Evolutionary conservation across 768 basidiomycete species (phyloP), one percentile per base, ranked within the genome.

Genomic region (Trametes punicea): DNA sequence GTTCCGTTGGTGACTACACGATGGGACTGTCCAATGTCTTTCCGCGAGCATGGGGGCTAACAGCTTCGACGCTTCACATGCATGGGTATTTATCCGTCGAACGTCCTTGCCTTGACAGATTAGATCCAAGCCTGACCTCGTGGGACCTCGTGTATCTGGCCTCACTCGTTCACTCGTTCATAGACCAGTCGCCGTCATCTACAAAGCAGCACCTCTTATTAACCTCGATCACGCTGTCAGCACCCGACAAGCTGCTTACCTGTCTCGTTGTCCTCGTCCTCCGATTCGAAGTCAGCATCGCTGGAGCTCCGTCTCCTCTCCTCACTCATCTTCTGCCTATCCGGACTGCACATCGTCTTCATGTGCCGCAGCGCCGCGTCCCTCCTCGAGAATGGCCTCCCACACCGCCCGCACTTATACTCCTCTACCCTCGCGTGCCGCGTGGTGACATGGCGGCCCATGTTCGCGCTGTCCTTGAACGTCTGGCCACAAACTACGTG

Each of bases 381-480:
- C 27, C 58, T 20, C 33, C 58, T 25, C 26, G 58, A 25, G 42
- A 59, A 59, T 36, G 52, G 51, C 26, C 58, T 38, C 5, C 34
- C 34, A 42, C 58, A 59, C 21, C 52, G 31, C 16, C 54, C 54
- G 36, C 58, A 59, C 46, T 59, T 39, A 42, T 55, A 59, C 42
- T 46, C 48, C 48, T 59, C 58, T 46, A 40, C 47, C 34, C 29
- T 36, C 41, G 46, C 39, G 38, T 59, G 58, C 47, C 40, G 54
- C 52, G 58, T 55, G 34, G 52, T 41, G 26, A 59, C 53, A 27
- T 59, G 58, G 27, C 58, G 40, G 20, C 58, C 58, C 42, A 59
- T 55, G 42, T 59, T 59, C 58, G 58, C 58, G 58, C 52, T 55
- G 53, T 59, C 58, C 42, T 41, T 44, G 58, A 59, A 59, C 29